phyloP scores from a whole-genome alignment of 768 basidiomycete genomes.

The Gloeostereum incarnatum region DNA sequence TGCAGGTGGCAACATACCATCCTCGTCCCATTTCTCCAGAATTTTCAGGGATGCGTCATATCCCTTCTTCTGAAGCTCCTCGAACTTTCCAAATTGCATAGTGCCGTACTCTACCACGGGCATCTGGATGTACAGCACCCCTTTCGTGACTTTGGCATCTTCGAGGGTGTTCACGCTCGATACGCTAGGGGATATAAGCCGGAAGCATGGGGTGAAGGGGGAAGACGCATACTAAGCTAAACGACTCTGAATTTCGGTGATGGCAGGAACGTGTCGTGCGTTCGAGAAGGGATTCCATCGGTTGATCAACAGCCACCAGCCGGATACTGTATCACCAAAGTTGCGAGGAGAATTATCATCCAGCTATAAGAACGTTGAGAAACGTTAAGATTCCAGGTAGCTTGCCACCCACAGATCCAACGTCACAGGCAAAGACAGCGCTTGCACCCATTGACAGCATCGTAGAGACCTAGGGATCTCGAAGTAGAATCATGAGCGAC shows the following conservation, averaged over 20 bases:
- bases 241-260: conserved; percentile 90
- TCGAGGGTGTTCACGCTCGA: conserved; percentile 93
- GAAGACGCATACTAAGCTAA: conserved; percentile 76
- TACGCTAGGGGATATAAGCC: conserved; percentile 43
- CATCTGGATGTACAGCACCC: conserved; percentile 89
- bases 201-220: conserved; percentile 1
- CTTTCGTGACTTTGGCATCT: conserved; percentile 86
- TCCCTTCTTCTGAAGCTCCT: conserved; percentile 81
- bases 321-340: conserved; percentile 92
- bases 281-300: conserved; percentile 88
- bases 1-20: conserved; percentile 75
- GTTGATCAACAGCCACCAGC: conserved; percentile 93
- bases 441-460: conserved; percentile 91
- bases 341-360: conserved; percentile 94
- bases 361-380: conserved; percentile 46
- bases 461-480: conserved; percentile 59
- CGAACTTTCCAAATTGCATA: conserved; percentile 81
- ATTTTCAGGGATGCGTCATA: conserved; percentile 64
- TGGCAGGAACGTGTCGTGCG: conserved; percentile 69
- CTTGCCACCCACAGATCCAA: conserved; percentile 62
- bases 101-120: conserved; percentile 96
- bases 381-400: background rate
- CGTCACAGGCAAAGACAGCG: conserved; percentile 88
- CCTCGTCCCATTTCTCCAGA: conserved; percentile 70
- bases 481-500: conserved; percentile 3